Evolutionary conservation across 2,329 filamentous ascomycete species (phyloP).

Genomic region (Alternaria tenuissima): DNA sequence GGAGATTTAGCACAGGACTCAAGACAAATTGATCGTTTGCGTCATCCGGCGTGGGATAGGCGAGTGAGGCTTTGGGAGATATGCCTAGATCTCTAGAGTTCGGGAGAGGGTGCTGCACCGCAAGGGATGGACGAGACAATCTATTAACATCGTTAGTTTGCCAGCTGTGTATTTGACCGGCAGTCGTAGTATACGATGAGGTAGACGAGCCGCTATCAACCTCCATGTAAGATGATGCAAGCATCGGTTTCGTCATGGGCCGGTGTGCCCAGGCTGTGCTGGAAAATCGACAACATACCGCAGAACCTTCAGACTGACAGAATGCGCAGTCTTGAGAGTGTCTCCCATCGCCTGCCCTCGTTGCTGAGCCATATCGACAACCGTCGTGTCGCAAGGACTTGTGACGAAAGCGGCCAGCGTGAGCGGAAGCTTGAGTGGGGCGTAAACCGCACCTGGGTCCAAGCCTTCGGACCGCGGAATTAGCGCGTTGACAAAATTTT

Average conservation of each 20-base stretch:
- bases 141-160: conserved; percentile 55
- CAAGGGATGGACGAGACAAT: conserved; percentile 81
- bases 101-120: conserved; percentile 72
- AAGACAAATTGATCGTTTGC: conserved; percentile 64
- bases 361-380: conserved; percentile 48
- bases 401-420: conserved; percentile 17
- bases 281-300: conserved; percentile 64
- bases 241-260: neutral
- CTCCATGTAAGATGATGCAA: neutral
- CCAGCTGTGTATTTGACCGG: neutral
- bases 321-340: conserved; percentile 68
- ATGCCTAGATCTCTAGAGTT: conserved; percentile 61
- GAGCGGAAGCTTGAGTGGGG: conserved; percentile 24
- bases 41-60: conserved; percentile 66
- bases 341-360: conserved; percentile 51
- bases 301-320: conserved; percentile 82
- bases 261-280: neutral
- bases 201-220: neutral
- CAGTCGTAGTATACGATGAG: neutral
- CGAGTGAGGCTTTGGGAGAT: conserved; percentile 69
- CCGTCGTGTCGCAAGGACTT: conserved; percentile 12
- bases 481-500: conserved; percentile 15
- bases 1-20: conserved; percentile 76
- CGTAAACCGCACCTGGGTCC: conserved; percentile 7
- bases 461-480: conserved; percentile 12